Percentiles rank a stretch among this genome's conserved stretches.
Conservation (phyloP, 2,329 filamentous ascomycete species). For the Alternaria brassicae region DNA sequence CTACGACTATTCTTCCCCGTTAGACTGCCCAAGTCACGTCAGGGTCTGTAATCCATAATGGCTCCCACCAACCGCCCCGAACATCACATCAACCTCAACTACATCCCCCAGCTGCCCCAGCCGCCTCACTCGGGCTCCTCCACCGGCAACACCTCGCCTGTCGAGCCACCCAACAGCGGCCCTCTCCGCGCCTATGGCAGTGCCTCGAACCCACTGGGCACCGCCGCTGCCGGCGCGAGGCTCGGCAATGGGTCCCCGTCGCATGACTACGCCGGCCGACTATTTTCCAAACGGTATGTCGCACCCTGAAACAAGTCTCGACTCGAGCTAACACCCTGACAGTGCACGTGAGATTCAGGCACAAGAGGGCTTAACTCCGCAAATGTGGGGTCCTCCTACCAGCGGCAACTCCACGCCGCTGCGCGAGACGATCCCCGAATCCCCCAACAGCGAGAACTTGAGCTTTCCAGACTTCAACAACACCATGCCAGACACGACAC, state of each 20-base stretch:
- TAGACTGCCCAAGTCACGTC: constrained; percentile 35
- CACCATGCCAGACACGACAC: constrained; percentile 67
- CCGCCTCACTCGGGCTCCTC: constrained; percentile 80
- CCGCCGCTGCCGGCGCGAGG: constrained; percentile 65
- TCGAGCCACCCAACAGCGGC: constrained; percentile 71
- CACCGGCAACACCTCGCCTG: constrained; percentile 79
- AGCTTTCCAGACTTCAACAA: constrained; percentile 90
- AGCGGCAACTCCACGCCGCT: constrained; percentile 96
- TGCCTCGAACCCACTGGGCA: constrained; percentile 61
- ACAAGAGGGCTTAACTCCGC: constrained; percentile 82
- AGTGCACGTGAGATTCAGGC: constrained; percentile 97
- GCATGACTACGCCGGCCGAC: constrained; percentile 79
- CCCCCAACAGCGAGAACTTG: constrained; percentile 89
- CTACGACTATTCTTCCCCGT: constrained; percentile 37
- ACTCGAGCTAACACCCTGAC: constrained; percentile 41
- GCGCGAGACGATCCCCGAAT: constrained; percentile 96
- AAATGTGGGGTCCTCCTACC: constrained; percentile 90
- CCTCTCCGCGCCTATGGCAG: constrained; percentile 76
- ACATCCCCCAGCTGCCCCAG: constrained; percentile 71
- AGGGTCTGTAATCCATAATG: constrained; percentile 82
- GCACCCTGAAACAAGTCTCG: constrained; percentile 39
- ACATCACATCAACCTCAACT: constrained; percentile 82
- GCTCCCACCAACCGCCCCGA: constrained; percentile 80
- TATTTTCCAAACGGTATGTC: constrained; percentile 91
- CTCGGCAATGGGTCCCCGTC: constrained; percentile 95